Evolutionary conservation across 1,284 basidiomycete species (phyloP).

Genomic region (Moesziomyces antarcticus): DNA sequence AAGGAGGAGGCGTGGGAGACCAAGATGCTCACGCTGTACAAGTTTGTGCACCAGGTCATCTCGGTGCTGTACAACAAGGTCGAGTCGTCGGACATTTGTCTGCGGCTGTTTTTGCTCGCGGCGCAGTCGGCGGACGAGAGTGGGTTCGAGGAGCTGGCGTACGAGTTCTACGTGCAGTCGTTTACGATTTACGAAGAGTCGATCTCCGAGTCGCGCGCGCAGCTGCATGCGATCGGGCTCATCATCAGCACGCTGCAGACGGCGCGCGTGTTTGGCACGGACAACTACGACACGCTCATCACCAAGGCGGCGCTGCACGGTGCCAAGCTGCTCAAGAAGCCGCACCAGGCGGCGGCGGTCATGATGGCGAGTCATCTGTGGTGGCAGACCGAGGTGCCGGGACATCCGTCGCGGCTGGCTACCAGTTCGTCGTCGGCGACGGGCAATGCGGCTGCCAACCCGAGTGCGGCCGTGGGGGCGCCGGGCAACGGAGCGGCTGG

Average conservation of each 20-base stretch:
- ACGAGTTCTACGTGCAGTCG: conserved; percentile 66
- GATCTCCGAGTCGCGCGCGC: conserved; percentile 64
- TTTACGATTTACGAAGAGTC: conserved; percentile 68
- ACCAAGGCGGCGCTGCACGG: conserved; percentile 66
- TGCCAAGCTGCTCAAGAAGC: conserved; percentile 66
- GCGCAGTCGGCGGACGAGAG: conserved; percentile 65
- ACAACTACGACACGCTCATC: conserved; percentile 66
- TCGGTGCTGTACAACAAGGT: conserved; percentile 64
- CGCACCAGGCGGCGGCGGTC: conserved; percentile 66
- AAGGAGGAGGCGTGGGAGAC: conserved; percentile 56
- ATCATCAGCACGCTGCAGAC: conserved; percentile 64
- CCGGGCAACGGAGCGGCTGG: conserved; percentile 7
- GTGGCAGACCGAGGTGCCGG: conserved; percentile 62
- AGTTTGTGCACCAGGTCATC: conserved; percentile 66
- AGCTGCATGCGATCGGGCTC: conserved; percentile 63
- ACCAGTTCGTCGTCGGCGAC: conserved; percentile 38
- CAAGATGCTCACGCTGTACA: conserved; percentile 65
- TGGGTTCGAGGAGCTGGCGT: conserved; percentile 64
- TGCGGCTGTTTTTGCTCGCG: conserved; percentile 62
- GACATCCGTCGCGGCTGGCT: conserved; percentile 24
- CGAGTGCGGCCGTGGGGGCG: conserved; percentile 19
- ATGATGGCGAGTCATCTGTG: conserved; percentile 67
- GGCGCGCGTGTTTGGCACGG: conserved; percentile 59
- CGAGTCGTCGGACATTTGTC: conserved; percentile 63
- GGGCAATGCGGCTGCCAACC: conserved; percentile 35